Evolutionary conservation across 2,329 filamentous ascomycete species (phyloP).

Genomic region (Magnaporthiopsis incrustans): DNA sequence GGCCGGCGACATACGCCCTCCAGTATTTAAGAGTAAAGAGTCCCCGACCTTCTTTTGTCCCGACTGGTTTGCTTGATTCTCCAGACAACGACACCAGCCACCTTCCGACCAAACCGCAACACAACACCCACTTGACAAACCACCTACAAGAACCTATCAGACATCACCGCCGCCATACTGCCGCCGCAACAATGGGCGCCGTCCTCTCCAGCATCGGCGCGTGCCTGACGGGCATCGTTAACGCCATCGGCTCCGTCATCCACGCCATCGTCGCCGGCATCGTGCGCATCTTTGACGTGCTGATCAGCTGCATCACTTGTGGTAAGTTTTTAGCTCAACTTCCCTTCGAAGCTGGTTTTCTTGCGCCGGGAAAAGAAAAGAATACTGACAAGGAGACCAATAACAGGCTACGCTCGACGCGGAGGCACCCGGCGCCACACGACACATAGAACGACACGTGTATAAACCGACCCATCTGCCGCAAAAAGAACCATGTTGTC

Average conservation of each 20-base stretch:
- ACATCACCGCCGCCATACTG: not conserved
- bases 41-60: too few species aligned
- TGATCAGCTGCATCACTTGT: slow-evolving; percentile 6
- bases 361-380: too few species aligned
- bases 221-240: slow-evolving; percentile 60
- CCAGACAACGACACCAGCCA: too few species aligned
- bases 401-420: slow-evolving; percentile 2
- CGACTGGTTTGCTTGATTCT: too few species aligned
- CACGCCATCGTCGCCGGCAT: slow-evolving; percentile 61
- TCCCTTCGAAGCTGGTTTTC: not conserved
- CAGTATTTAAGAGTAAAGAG: too few species aligned
- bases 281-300: slow-evolving; percentile 53
- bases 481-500: not conserved
- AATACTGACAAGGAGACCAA: not conserved
- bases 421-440: slow-evolving; percentile 1
- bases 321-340: slow-evolving; percentile 4
- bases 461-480: slow-evolving; percentile 7
- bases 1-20: too few species aligned
- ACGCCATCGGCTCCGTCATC: slow-evolving; percentile 56
- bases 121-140: not conserved
- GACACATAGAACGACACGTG: slow-evolving; percentile 2
- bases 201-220: slow-evolving; percentile 57
- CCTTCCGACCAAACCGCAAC: too few species aligned
- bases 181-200: slow-evolving; percentile 32
- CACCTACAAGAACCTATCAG: not conserved